These are phyloP conservation scores for Linnemannia hyalina DNA, from an alignment of 192 early-diverging fungal genomes.

Conservation along the genomic window DNA sequence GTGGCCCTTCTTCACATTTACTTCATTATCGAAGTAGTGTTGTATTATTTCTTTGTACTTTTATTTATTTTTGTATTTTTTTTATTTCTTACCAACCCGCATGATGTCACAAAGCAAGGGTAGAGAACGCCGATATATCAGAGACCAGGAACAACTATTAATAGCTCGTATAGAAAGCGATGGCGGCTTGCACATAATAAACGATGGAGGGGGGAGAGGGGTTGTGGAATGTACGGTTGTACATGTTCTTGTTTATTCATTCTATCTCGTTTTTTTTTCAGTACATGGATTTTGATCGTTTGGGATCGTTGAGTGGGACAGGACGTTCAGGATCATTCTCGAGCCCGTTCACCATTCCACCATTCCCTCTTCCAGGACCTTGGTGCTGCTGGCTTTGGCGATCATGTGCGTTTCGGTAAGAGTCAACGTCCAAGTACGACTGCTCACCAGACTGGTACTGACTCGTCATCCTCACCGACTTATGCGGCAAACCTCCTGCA, in stretches of 20 bases:
- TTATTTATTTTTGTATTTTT: too few species aligned
- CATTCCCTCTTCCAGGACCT: neutral
- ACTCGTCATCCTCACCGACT: conserved; percentile 33
- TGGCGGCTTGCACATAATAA: neutral
- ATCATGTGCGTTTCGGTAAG: neutral
- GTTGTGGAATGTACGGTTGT: neutral
- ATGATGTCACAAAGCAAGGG: too few species aligned
- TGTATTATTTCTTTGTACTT: too few species aligned
- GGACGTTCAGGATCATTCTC: conserved; percentile 17
- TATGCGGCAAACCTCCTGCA: neutral
- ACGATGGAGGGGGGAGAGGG: neutral
- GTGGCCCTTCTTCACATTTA: too few species aligned
- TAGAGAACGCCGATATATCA: too few species aligned
- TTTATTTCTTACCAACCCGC: too few species aligned
- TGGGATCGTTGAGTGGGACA: conserved; percentile 37
- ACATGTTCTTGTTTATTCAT: neutral
- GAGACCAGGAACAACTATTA: too few species aligned
- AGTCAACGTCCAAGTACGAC: conserved; percentile 9
- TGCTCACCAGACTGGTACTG: conserved; percentile 36
- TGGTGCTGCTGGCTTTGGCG: conserved; percentile 17
- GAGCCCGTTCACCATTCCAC: neutral
- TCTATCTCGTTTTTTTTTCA: neutral
- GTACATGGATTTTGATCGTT: conserved; percentile 49
- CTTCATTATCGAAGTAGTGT: too few species aligned
- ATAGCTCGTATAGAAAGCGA: too few species aligned